Base-by-base conservation (phyloP, 495 filamentous ascomycete species). In the Penicillium goetzii region DNA sequence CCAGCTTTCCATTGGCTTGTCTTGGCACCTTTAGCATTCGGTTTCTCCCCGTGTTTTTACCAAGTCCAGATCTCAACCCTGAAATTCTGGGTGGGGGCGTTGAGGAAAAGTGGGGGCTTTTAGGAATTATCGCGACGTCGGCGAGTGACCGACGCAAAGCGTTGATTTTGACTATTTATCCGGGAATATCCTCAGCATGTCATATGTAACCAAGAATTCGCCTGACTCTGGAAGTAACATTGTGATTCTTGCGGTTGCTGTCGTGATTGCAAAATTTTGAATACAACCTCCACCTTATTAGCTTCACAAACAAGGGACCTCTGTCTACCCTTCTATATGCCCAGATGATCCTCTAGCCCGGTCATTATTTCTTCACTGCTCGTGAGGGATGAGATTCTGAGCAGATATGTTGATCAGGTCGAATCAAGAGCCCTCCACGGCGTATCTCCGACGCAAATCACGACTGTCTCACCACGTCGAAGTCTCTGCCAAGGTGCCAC, bases 401-500 rank as follows among this genome's bases (percentile, higher is more conserved):
- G 21, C 7, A 65, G 8, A 65, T 58, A 17, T 65, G 58, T 23
- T 65, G 59, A 52, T 65, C 59, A 30, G 63, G 63, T 21, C 59
- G 63, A 45, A 62, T 21, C 1, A 62, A 14, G 14, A 58, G 28
- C 0, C 63, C 63, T 40, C 63, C 63, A 10, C 11, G 19, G 11
- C 45, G 26, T 10, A 14, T 38, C 28, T 52, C 59, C 15, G 55
- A 34, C 19, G 21, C 45, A 51, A 65, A 58, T 47, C 45, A 53
- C 23, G 19, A n/a, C 19, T 65, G 59, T 3, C n/a, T 36, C 12
- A 40, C 30, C 3, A 62, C 10, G 4, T 40, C 34, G 36, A 65
- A 62, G 11, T 62, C 59, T 2, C 23, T 7, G 7, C 47, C 63
- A 12, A 61, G 45, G 8, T 53, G 45, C 63, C 59, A 62, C 19